Base-by-base conservation (phyloP, 768 basidiomycete species). In the Boletus insuetus region DNA sequence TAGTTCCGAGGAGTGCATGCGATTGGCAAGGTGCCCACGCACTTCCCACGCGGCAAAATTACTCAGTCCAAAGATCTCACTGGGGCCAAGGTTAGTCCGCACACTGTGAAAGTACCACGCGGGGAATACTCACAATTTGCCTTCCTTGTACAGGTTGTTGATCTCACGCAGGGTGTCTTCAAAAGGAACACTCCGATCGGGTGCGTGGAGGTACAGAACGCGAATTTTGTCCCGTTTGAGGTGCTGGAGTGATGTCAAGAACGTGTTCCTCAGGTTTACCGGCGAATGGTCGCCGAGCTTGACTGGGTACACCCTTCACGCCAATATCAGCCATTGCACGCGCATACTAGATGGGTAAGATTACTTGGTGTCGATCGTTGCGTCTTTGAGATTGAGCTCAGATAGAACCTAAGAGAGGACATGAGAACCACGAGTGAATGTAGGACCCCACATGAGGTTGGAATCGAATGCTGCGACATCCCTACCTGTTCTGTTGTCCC, bases 31-130 rank as follows among this genome's bases (percentile, higher is more conserved):
- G 14, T 20, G 16, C 14, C 16, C 2, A 65, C 66, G 24, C 37
- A 75, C 78, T 66, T 86, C 83, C 81, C 82, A 85, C 0, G 82
- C 76, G 1, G 67, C 54, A 40, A 74, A 86, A 65, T 86, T 86
- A 61, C 83, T 85, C 57, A 87, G 73, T 3, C 85, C 84, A 54
- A 86, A 81, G n/a, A 77, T 75, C 55, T 83, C 79, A 63, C 79
- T 82, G 51, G 37, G 16, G 6, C 14, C 3, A 39, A 9, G 19
- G 41, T 54, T 8, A 46, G 32, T 19, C 12, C 17, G 40, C 20
- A 19, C 8, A 12, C 9, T 4, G 12, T 4, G 35, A 46, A n/a
- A 4, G 37, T 31, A 6, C 43, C n/a, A 29, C 3, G 0, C 9
- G 5, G 17, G 2, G 32, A 17, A 29, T 11, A 67, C 77, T 53